Evolutionary conservation across 202 grass and related monocot genomes (phyloP), one percentile per base, ranked within the genome.

Genomic region (Schoenoplectus triqueter): DNA sequence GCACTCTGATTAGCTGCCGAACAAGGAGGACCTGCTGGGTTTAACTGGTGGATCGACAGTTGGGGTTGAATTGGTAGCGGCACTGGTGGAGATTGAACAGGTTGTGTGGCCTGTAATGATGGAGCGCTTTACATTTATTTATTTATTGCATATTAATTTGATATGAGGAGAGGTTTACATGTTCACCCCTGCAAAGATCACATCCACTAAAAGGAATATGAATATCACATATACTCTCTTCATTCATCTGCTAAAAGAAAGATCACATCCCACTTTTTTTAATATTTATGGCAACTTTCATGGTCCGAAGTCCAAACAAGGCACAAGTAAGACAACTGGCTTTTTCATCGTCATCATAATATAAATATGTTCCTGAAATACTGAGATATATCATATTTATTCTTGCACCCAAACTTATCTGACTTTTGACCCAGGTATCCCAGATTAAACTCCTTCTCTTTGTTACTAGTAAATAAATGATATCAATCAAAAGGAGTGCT

Each of bases 1-100:
- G 90, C 81, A 87, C 64, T 88, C 56, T 87, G 84, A 17, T 40
- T 77, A 21, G 88, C 68, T 85, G 80, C 81, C 7, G 92, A 86
- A 77, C 92, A 88, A 45, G 89, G 69, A 15, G 86, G 84, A 80
- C 81, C 45, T 81, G 83, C 86, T 85, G 80, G 68, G 80, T 63
- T 85, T 67, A 71, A 82, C 84, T 94, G 85, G 71, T 61, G 51
- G 46, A 50, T 89, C 76, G 67, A 87, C 76, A 86, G 69, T 80
- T 91, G 92, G 80, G 76, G 70, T 10, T 65, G 65, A 84, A 90
- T 89, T 76, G 66, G 68, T 84, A 90, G 90, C 41, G 67, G 86
- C n/a, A 56, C 55, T 63, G 74, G 84, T 74, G 80, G 60, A 73
- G 88, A 67, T 72, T 89, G 85, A 86, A 85, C 81, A 54, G 86